Conservation (phyloP, 495 filamentous ascomycete species). For the Tuber aestivum region DNA sequence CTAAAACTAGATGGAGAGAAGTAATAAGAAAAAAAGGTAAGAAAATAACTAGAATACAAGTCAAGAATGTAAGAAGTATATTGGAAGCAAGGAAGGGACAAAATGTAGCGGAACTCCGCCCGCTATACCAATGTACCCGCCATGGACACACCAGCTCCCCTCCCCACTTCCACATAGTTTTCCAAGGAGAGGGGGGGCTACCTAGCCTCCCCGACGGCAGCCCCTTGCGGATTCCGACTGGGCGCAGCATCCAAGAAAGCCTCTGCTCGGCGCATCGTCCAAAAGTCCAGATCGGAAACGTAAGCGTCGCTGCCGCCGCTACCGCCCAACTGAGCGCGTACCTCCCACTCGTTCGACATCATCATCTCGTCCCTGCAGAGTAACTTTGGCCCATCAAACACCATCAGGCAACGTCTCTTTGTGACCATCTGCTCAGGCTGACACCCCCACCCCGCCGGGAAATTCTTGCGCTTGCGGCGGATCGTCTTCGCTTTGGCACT, state of each 20-base stretch:
- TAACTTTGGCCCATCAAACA: constrained; percentile 81
- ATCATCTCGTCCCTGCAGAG: constrained; percentile 99
- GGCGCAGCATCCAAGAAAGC: constrained; percentile 52
- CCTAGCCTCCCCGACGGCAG: background rate
- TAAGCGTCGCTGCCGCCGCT: constrained; percentile 53
- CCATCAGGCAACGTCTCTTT: constrained; percentile 90
- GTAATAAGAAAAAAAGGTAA: background rate
- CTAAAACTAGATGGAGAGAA: background rate
- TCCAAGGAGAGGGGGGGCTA: background rate
- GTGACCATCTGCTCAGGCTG: constrained; percentile 86
- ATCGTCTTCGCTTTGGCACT: constrained; percentile 35
- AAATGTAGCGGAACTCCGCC: background rate
- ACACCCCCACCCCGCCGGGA: constrained; percentile 88
- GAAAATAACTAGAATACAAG: background rate
- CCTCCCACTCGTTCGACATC: constrained; percentile 90
- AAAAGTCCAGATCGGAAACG: constrained; percentile 87
- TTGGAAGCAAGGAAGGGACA: background rate
- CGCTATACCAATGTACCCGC: background rate
- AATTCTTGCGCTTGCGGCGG: constrained; percentile 81
- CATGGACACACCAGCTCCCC: background rate
- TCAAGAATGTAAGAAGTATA: background rate
- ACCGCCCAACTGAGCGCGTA: constrained; percentile 60
- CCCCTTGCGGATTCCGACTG: constrained; percentile 24
- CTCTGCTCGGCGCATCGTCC: constrained; percentile 79
- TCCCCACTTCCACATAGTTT: background rate